These are phyloP conservation scores for Lablab purpureus DNA, from an alignment of 306 rosid species.

Conservation along the genomic window DNA sequence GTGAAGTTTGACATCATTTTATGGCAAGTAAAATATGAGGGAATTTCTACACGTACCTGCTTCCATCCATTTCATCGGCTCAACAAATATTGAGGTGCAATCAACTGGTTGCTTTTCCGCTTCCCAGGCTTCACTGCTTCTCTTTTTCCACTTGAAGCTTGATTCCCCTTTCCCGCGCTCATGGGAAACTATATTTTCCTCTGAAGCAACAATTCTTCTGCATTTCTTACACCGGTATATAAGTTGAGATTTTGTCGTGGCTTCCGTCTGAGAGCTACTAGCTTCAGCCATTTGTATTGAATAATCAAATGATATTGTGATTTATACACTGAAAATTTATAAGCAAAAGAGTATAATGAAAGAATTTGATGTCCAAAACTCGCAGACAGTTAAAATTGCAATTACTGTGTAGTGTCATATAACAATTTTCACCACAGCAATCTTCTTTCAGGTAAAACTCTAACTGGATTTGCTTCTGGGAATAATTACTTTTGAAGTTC, in stretches of 20 bases:
- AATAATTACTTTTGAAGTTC: neutral
- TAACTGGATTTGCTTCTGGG: neutral
- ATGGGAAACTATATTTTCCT: conserved; percentile 69
- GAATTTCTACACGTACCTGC: conserved; percentile 56
- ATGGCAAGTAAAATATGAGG: conserved; percentile 2
- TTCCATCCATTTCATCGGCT: conserved; percentile 93
- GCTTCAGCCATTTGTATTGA: conserved; percentile 56
- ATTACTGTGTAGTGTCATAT: neutral
- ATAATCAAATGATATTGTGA: conserved; percentile 35
- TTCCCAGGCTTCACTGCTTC: conserved; percentile 53
- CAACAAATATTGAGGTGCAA: conserved; percentile 85
- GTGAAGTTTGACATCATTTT: neutral
- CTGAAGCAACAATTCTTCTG: conserved; percentile 79
- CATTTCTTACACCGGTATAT: conserved; percentile 84
- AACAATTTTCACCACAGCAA: neutral
- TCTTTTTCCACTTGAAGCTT: conserved; percentile 78
- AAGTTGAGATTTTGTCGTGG: conserved; percentile 52
- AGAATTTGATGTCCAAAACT: neutral
- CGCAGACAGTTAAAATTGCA: neutral
- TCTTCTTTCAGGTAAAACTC: neutral
- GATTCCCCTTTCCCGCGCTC: conserved; percentile 76
- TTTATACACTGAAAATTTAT: conserved; percentile 34
- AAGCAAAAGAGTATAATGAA: conserved; percentile 18
- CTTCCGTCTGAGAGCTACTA: conserved; percentile 50
- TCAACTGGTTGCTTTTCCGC: conserved; percentile 52